A percentile compares a stretch with the other conserved stretches of the same genome.
These are phyloP conservation scores for Yamadazyma spencermartinsiae DNA, from an alignment of 1,139 yeast genomes.

Conservation along the genomic window DNA sequence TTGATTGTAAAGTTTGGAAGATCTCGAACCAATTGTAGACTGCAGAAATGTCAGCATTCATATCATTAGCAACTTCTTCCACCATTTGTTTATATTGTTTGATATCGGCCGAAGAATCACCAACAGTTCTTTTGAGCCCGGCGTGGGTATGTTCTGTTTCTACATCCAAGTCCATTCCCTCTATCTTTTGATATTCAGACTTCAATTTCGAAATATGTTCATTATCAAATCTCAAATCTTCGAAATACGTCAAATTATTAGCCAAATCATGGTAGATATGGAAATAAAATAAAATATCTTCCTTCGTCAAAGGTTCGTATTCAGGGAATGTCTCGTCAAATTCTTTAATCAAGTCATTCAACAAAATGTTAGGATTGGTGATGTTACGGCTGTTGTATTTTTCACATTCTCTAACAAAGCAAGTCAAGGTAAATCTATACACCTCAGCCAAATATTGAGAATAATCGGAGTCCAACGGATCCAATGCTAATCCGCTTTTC, in stretches of 20 bases:
- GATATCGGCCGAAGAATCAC: conserved; percentile 2
- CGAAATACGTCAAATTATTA: conserved; percentile 30
- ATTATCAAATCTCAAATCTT: conserved; percentile 31
- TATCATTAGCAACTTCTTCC: conserved; percentile 16
- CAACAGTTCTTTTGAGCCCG: not conserved
- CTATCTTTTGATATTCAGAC: conserved; percentile 18
- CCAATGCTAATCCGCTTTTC: conserved; percentile 6
- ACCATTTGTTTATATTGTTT: not conserved
- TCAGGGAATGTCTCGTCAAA: conserved; percentile 24
- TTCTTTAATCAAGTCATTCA: conserved; percentile 17
- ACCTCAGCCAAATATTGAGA: conserved; percentile 21
- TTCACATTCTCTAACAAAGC: conserved; percentile 29
- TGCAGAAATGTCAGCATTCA: conserved; percentile 18
- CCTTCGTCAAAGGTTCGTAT: conserved; percentile 22
- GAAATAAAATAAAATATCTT: conserved; percentile 30
- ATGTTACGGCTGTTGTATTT: conserved; percentile 12
- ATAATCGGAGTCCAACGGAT: conserved; percentile 22
- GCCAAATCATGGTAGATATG: conserved; percentile 32
- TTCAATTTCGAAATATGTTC: conserved; percentile 25
- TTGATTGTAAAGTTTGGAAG: conserved; percentile 29
- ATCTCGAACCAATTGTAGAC: conserved; percentile 33
- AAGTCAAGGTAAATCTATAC: conserved; percentile 26
- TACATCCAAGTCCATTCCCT: conserved; percentile 12
- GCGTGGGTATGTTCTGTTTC: conserved; percentile 12
- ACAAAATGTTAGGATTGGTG: conserved; percentile 22